These are phyloP conservation scores for Russula foetens DNA, from an alignment of 768 basidiomycete species.

Conservation along the genomic window DNA sequence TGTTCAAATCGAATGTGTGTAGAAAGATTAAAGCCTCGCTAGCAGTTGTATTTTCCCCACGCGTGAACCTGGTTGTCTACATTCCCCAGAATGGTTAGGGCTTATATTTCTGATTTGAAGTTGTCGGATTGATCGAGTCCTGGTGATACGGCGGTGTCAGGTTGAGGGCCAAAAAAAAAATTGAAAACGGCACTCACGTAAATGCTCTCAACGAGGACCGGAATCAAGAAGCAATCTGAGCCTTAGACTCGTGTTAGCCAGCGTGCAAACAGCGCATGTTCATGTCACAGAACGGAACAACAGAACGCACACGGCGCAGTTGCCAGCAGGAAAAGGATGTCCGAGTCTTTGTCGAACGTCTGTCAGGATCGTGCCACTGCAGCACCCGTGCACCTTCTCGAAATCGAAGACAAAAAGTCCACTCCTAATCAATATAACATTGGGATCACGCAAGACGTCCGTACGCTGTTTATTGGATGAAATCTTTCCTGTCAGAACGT, in stretches of 20 bases:
- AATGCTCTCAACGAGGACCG: neutral
- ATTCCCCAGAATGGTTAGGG: neutral
- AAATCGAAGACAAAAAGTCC: neutral
- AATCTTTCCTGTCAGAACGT: neutral
- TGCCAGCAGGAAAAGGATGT: neutral
- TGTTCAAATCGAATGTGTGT: constrained; percentile 11
- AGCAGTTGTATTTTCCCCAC: constrained; percentile 11
- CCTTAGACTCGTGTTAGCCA: neutral
- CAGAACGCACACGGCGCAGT: neutral
- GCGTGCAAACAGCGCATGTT: neutral
- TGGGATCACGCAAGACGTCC: neutral
- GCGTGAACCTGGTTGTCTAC: constrained; percentile 6
- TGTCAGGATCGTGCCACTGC: neutral
- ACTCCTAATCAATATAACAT: neutral
- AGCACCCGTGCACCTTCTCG: neutral
- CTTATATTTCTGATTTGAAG: neutral
- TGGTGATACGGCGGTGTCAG: neutral
- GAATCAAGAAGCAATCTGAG: neutral
- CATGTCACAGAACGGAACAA: neutral
- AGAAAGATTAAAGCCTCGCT: constrained; percentile 12
- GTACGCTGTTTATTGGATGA: neutral
- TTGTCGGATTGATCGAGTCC: neutral
- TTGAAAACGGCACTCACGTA: neutral
- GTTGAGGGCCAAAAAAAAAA: neutral
- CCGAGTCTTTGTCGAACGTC: neutral